Conservation (phyloP, 1,284 basidiomycete species). For the Tylopilus orsonianus region DNA sequence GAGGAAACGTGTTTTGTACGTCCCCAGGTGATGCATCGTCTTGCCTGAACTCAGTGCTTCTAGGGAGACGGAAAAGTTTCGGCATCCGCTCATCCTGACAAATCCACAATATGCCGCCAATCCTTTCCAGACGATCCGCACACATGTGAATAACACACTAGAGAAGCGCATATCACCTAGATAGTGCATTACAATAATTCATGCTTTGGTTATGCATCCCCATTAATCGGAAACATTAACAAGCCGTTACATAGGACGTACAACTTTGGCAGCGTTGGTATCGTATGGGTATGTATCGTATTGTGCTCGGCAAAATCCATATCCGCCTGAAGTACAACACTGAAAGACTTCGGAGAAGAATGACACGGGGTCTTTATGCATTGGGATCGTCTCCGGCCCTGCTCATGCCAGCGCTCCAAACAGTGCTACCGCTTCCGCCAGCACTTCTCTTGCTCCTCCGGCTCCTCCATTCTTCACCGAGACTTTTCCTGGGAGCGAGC, state of each 20-base stretch:
- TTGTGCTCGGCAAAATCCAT: conserved; percentile 26
- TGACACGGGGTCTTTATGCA: background rate
- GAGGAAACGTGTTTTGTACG: conserved; percentile 70
- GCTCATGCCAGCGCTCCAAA: conserved; percentile 82
- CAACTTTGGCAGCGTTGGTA: conserved; percentile 21
- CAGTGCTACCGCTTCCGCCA: conserved; percentile 70
- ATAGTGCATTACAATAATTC: background rate
- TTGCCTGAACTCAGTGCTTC: conserved; percentile 10
- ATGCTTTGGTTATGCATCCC: background rate
- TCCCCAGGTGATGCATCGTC: conserved; percentile 19
- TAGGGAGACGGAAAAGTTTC: conserved; percentile 65
- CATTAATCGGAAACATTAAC: conserved; percentile 20
- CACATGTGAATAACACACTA: conserved; percentile 78
- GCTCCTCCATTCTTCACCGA: conserved; percentile 53
- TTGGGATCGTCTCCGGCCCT: conserved; percentile 49
- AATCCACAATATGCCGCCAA: conserved; percentile 66
- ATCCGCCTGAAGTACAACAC: conserved; percentile 15
- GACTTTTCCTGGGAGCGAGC: conserved; percentile 48
- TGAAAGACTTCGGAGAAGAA: conserved; percentile 7
- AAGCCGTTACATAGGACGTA: conserved; percentile 19
- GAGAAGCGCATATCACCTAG: conserved; percentile 42
- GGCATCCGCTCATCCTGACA: conserved; percentile 70
- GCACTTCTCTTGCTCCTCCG: conserved; percentile 55
- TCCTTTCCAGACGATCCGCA: conserved; percentile 78
- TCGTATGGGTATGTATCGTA: conserved; percentile 24